Conservation (phyloP, 2,329 filamentous ascomycete genomes). For the Neoscytalidium dimidiatum region DNA sequence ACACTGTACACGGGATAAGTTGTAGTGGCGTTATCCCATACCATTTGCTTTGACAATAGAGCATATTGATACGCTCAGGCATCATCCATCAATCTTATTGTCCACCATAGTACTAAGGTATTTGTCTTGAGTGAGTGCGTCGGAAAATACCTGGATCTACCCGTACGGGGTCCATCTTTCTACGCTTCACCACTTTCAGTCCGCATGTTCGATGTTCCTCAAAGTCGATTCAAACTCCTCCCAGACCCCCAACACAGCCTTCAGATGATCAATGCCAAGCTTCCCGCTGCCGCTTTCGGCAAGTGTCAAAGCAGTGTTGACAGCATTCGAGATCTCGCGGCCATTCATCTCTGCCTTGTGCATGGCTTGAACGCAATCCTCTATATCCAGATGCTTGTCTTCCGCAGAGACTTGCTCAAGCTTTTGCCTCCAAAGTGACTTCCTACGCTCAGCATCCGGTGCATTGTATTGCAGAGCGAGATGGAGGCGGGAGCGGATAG, state of each 20-base stretch:
- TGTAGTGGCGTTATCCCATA: no score
- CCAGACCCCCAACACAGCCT: slow-evolving; percentile 20
- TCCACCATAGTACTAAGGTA: no score
- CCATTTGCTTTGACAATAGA: no score
- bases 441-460: background rate
- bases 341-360: slow-evolving; percentile 30
- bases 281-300: slow-evolving; percentile 7
- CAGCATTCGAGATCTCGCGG: background rate
- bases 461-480: slow-evolving; percentile 20
- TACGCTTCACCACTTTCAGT: no score
- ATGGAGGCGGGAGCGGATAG: slow-evolving; percentile 21
- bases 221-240: slow-evolving; percentile 18
- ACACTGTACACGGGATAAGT: no score
- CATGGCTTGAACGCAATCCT: slow-evolving; percentile 44
- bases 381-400: slow-evolving; percentile 20
- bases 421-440: slow-evolving; percentile 31
- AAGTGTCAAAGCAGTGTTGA: slow-evolving; percentile 23
- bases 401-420: slow-evolving; percentile 11
- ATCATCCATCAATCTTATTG: no score
- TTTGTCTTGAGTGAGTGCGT: no score
- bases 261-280: slow-evolving; percentile 18
- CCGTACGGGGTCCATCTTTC: no score
- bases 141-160: no score
- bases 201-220: slow-evolving; percentile 3
- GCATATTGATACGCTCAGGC: no score